Evolutionary conservation across 1,139 yeast species (phyloP).

Genomic region (Saccharomyces hybrid): DNA sequence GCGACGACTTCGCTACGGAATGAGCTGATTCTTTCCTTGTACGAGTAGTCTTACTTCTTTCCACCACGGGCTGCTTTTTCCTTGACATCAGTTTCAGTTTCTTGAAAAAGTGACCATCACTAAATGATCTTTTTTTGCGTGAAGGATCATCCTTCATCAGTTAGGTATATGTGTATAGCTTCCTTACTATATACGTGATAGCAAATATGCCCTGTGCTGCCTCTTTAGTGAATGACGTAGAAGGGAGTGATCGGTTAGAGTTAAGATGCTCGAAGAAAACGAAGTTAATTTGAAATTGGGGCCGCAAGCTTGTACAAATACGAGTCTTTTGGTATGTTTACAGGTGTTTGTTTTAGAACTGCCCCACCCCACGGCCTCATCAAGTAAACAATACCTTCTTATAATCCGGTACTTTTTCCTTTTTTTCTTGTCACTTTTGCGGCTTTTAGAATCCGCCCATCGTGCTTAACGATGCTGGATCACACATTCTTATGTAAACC

Average conservation of each 20-base stretch:
- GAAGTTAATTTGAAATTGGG: not conserved
- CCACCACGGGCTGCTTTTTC: constrained; percentile 5
- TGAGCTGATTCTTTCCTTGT: not conserved
- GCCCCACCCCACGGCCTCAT: not conserved
- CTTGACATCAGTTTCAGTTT: constrained; percentile 8
- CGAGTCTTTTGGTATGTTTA: not conserved
- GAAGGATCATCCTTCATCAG: not conserved
- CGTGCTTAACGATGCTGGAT: not conserved
- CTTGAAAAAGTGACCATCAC: constrained; percentile 14
- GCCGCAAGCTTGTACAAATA: not conserved
- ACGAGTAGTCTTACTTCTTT: constrained; percentile 4
- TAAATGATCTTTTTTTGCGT: constrained; percentile 9
- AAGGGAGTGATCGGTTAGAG: not conserved
- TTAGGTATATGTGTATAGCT: not conserved
- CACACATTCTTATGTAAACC: not conserved
- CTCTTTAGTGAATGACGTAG: not conserved
- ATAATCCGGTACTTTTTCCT: not conserved
- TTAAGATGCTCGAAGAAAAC: not conserved
- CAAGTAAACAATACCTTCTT: not conserved
- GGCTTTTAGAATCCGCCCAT: not conserved
- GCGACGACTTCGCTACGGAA: constrained; percentile 7
- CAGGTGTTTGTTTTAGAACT: not conserved
- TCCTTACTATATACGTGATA: not conserved
- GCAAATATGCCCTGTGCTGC: not conserved
- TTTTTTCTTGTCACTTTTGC: not conserved